A percentile compares a stretch with the other conserved stretches of the same genome.
Conservation (phyloP, 176 grass and related monocot genomes). For the Ampelocalamus luodianensis region DNA sequence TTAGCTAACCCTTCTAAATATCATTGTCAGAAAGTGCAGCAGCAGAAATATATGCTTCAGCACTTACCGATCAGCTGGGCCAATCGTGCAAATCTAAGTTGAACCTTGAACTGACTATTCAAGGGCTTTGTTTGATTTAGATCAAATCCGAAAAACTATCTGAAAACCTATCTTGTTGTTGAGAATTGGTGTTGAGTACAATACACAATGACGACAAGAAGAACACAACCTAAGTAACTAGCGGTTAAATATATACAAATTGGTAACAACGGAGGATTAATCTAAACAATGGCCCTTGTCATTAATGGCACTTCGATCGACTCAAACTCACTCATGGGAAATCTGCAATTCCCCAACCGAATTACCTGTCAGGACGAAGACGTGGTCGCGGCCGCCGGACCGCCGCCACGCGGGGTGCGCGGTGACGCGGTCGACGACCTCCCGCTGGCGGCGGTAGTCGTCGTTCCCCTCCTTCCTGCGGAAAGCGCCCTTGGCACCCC, state of each 20-base stretch:
- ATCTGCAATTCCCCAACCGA: background rate
- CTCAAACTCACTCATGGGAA: background rate
- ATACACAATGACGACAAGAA: background rate
- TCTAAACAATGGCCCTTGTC: background rate
- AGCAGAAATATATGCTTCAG: background rate
- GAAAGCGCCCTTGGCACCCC: slow-evolving; percentile 78
- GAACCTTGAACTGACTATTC: background rate
- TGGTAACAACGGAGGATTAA: background rate
- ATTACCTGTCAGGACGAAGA: slow-evolving; percentile 87
- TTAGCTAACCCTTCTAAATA: background rate
- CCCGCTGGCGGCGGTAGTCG: slow-evolving; percentile 77
- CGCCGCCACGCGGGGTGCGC: slow-evolving; percentile 66
- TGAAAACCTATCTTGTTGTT: background rate
- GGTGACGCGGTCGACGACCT: slow-evolving; percentile 73
- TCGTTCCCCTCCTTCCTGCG: slow-evolving; percentile 64
- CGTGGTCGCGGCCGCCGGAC: slow-evolving; percentile 77
- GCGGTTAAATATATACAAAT: background rate
- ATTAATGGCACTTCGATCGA: background rate
- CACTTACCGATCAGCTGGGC: background rate
- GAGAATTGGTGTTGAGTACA: background rate
- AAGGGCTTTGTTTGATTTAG: background rate
- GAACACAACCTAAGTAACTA: background rate
- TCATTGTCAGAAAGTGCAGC: background rate
- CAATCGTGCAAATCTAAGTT: background rate
- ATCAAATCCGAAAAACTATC: background rate